phyloP scores from a whole-genome alignment of 2,329 filamentous ascomycete species.

The Eurotiales sp. region DNA sequence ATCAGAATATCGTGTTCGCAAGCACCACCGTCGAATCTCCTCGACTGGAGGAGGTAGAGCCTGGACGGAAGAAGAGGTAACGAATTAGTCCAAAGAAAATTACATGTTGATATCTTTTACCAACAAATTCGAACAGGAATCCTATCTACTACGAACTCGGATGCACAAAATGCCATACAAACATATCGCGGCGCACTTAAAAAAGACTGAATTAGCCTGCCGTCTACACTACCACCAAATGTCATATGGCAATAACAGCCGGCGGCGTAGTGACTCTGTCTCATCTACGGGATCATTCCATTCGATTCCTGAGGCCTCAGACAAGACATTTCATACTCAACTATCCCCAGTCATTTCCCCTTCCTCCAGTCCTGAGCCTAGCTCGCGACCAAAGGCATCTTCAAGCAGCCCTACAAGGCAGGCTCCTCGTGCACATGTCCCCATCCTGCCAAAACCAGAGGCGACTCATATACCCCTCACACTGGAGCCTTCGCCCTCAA shows the following conservation, averaged over 20 bases:
- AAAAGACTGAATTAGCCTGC: conserved; percentile 84
- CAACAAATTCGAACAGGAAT: conserved; percentile 54
- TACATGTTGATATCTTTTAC: no score
- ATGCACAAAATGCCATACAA: conserved; percentile 89
- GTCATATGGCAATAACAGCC: conserved; percentile 75
- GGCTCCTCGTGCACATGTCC: conserved; percentile 26
- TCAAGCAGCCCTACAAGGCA: conserved; percentile 12
- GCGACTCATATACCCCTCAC: conserved; percentile 35
- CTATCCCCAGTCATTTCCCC: conserved; percentile 49
- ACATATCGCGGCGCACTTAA: conserved; percentile 78
- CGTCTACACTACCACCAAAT: conserved; percentile 84
- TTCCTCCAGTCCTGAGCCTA: conserved; percentile 23
- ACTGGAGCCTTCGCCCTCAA: conserved; percentile 28
- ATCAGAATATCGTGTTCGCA: conserved; percentile 51
- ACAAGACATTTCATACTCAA: conserved; percentile 31
- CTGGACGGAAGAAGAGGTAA: conserved; percentile 82
- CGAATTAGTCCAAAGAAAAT: no score
- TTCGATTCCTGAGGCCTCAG: conserved; percentile 29
- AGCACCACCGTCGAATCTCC: conserved; percentile 61
- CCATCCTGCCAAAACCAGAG: conserved; percentile 29
- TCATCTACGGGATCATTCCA: conserved; percentile 54
- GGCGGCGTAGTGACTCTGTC: conserved; percentile 70
- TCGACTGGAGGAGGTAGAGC: conserved; percentile 73
- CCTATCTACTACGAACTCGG: conserved; percentile 77
- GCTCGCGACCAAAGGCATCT: conserved; percentile 6